Evolutionary conservation across 2,329 filamentous ascomycete species (phyloP), one percentile per base, ranked within the genome.

Genomic region (Colletotrichum costaricense): DNA sequence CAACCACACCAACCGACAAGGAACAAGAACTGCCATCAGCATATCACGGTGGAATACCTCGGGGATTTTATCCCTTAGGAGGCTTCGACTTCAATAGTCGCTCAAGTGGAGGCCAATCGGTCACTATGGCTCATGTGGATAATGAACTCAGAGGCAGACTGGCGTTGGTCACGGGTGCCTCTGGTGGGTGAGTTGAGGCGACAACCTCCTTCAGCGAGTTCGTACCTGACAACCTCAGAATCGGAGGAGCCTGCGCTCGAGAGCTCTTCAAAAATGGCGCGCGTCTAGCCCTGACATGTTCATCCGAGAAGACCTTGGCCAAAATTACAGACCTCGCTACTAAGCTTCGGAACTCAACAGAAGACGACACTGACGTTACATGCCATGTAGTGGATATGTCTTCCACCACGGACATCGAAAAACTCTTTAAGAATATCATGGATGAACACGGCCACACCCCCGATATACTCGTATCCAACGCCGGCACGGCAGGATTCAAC

Each of bases 391-490:
- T 90, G 19, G 90, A 93, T 76, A 87, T 92, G 72, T 85, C 84
- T 19, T 86, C 85, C 8, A 84, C 87, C 5, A 85, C 86, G 7
- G 87, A 89, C 59, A 88, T 92, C 38, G 80, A 86, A 55, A 78
- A 80, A 4, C 85, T 93, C 75, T 91, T 90, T 69, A 76, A 83
- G 16, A 86, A 91, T 68, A 88, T 93, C 56, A 81, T 86, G 60
- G 77, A 81, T 1, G 78, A 87, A 63, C 90, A 93, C 78, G 84
- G 83, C 12, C 84, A 88, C 69, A 84, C 85, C 2, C 89, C 90
- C 0, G 89, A 93, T 77, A 92, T 94, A 26, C 82, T 93, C 3
- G 80, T 94, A 30, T 89, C 88, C 11, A 94, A 94, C 77, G 92
- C 92, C 1, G 92, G 91, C 0, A 74, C 72, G 4, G 72, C 71